A percentile compares a stretch with the other conserved stretches of the same genome.
Evolutionary conservation across 768 basidiomycete species (phyloP).

Genomic region (Tricholoma bakamatsutake): DNA sequence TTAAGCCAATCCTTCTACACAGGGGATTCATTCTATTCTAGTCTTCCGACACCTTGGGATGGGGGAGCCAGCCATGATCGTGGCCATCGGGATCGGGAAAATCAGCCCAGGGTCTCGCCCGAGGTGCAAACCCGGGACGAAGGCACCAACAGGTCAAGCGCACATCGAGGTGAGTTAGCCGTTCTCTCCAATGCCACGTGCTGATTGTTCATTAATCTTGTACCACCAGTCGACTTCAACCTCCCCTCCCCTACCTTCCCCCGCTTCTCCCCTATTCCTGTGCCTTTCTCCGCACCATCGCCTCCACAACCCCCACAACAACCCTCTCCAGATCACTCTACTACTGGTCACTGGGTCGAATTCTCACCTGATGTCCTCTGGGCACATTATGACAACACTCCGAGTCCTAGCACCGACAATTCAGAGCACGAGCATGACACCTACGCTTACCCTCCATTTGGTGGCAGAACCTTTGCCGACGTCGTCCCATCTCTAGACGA

Average conservation of each 20-base stretch:
- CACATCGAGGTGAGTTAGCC: background rate
- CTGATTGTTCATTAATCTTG: conserved; percentile 6
- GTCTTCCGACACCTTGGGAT: background rate
- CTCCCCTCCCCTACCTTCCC: background rate
- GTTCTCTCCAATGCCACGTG: too few relatives aligned
- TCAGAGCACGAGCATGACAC: background rate
- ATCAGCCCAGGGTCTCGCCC: background rate
- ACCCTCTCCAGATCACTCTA: background rate
- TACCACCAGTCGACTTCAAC: background rate
- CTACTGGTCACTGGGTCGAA: background rate
- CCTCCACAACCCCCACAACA: background rate
- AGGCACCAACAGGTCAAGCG: background rate
- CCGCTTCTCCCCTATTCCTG: background rate
- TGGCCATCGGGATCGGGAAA: background rate
- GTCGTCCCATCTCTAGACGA: conserved; percentile 10
- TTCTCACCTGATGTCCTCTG: conserved; percentile 1
- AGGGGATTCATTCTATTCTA: background rate
- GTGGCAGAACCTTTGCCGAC: conserved; percentile 2
- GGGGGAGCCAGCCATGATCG: background rate
- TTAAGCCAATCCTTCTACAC: background rate
- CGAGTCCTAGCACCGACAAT: conserved; percentile 2
- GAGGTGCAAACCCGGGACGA: background rate
- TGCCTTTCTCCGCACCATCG: background rate
- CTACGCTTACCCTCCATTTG: background rate
- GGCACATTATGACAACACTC: conserved; percentile 1